Evolutionary conservation across 1,284 basidiomycete species (phyloP).

Genomic region (Austroboletus novae-zelandiae): DNA sequence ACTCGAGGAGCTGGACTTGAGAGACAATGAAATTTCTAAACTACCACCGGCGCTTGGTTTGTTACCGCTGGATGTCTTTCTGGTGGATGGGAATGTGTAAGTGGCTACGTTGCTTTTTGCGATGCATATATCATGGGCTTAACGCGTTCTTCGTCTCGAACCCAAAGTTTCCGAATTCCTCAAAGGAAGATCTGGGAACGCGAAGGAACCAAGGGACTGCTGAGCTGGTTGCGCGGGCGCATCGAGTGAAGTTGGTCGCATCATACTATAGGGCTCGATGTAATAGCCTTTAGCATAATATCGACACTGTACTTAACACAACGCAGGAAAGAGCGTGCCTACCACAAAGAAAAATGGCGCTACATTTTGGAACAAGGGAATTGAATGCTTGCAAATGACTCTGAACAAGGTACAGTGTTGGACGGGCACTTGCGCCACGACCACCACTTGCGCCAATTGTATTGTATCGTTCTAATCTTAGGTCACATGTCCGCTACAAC

Average conservation of each 20-base stretch:
- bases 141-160: background rate
- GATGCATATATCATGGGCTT: conserved; percentile 1
- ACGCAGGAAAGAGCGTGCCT: no score
- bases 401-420: no score
- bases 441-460: no score
- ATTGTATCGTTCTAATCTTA: no score
- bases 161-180: conserved; percentile 71
- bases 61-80: conserved; percentile 70
- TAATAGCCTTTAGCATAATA: background rate
- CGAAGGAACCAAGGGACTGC: conserved; percentile 76
- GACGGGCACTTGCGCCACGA: no score
- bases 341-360: no score
- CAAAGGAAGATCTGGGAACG: conserved; percentile 77
- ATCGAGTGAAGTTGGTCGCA: conserved; percentile 46
- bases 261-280: background rate
- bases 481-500: no score
- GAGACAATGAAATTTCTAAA: conserved; percentile 73
- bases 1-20: conserved; percentile 73
- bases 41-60: conserved; percentile 67
- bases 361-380: no score
- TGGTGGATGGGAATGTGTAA: conserved; percentile 82
- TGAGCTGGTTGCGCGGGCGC: conserved; percentile 71
- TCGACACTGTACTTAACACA: background rate
- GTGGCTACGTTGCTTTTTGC: conserved; percentile 32
- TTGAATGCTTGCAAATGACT: no score